Evolutionary conservation across 2,329 filamentous ascomycete species (phyloP).

Genomic region (Colletotrichum navitas): DNA sequence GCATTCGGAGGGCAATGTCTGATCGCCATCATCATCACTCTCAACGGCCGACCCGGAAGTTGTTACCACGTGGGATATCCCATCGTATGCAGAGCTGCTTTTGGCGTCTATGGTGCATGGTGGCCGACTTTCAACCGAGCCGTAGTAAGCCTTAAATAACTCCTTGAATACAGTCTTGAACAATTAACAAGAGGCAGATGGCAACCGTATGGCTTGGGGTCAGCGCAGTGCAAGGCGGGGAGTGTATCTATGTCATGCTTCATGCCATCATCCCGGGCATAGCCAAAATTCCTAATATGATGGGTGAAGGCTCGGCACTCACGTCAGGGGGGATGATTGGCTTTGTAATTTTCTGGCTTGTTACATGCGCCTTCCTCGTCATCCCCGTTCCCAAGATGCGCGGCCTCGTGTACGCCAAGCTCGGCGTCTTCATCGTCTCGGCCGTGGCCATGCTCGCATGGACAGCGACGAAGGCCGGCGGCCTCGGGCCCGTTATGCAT

Average conservation of each 20-base stretch:
- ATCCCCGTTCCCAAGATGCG: constrained; percentile 49
- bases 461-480: constrained; percentile 83
- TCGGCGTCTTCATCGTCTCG: constrained; percentile 53
- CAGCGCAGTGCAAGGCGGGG: constrained; percentile 53
- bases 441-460: constrained; percentile 55
- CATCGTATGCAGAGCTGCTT: constrained; percentile 56
- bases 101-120: constrained; percentile 58
- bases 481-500: constrained; percentile 70
- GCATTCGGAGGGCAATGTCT: constrained; percentile 57
- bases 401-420: constrained; percentile 43
- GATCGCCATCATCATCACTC: constrained; percentile 55
- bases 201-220: constrained; percentile 62
- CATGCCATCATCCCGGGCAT: constrained; percentile 57
- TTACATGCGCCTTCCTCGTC: constrained; percentile 54
- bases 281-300: constrained; percentile 53
- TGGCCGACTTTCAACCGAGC: constrained; percentile 60
- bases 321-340: constrained; percentile 57
- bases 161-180: too few species aligned
- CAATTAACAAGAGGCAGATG: too few species aligned
- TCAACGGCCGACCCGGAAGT: constrained; percentile 57
- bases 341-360: constrained; percentile 56
- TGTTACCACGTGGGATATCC: constrained; percentile 59
- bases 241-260: constrained; percentile 52
- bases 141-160: constrained; percentile 45
- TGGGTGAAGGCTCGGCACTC: constrained; percentile 55